These are phyloP conservation scores for Neonothopanus nambi DNA, from an alignment of 1,284 basidiomycete species.

Conservation along the genomic window DNA sequence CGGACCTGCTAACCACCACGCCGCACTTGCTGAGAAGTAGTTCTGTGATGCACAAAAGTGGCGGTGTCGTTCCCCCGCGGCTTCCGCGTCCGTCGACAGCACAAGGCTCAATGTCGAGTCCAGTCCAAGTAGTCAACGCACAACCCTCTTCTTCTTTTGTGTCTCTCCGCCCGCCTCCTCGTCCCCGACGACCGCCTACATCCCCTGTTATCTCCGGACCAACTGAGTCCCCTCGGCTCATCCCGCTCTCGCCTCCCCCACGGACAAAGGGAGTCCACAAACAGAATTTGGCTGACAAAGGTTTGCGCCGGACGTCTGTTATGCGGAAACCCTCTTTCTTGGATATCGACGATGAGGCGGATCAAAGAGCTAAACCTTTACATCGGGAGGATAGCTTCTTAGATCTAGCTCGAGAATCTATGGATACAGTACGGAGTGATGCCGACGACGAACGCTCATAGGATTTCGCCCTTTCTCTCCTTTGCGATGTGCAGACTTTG, in stretches of 20 bases:
- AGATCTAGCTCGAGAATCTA: slow-evolving; percentile 63
- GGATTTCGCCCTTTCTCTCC: neutral
- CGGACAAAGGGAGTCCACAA: slow-evolving; percentile 7
- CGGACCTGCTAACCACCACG: slow-evolving; percentile 5
- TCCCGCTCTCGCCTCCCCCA: slow-evolving; percentile 19
- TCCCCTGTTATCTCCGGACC: slow-evolving; percentile 5
- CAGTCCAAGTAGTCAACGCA: neutral
- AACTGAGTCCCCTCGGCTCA: neutral
- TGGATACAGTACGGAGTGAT: slow-evolving; percentile 55
- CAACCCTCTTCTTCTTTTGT: slow-evolving; percentile 30
- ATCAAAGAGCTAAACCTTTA: slow-evolving; percentile 6
- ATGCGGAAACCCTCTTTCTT: slow-evolving; percentile 72
- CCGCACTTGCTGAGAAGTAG: slow-evolving; percentile 4
- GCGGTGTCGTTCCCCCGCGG: slow-evolving; percentile 16
- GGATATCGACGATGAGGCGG: slow-evolving; percentile 46
- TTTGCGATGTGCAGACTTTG: slow-evolving; percentile 9
- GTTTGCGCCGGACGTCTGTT: slow-evolving; percentile 37
- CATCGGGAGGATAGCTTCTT: slow-evolving; percentile 53
- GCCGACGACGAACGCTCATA: slow-evolving; percentile 26
- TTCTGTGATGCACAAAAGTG: slow-evolving; percentile 5
- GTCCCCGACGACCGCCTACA: slow-evolving; percentile 33
- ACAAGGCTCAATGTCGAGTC: slow-evolving; percentile 16
- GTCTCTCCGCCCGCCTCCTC: slow-evolving; percentile 48
- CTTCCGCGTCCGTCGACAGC: slow-evolving; percentile 27
- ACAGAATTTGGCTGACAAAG: neutral